Base-by-base conservation (phyloP, 1,139 yeast species). In the Nematodospora anomalae region DNA sequence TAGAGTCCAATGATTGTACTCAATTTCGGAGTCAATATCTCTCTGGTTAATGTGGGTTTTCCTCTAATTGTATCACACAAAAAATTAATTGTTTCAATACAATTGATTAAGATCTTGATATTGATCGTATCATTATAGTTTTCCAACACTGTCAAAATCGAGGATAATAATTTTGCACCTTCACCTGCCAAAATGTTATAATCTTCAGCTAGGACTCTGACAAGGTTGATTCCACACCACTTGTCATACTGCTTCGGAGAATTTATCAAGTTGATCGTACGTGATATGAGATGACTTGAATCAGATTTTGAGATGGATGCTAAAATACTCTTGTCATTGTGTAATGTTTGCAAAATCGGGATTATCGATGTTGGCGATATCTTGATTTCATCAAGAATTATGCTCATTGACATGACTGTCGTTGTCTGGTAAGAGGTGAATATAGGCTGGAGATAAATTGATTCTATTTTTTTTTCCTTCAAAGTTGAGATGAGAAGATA, bases 41-140 rank as follows among this genome's bases (percentile, higher is more conserved):
- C 96, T 55, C 97, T 75, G 2, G 95, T 83, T 33, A 90, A 67
- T 1, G 90, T 80, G 2, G 95, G 88, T 52, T 89, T 89, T 2
- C 89, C 94, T 57, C 84, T 76, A 40, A 86, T 82, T 30, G 69
- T 63, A 28, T 66, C 60, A 49, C 83, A 75, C 16, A 85, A 51
- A 14, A 58, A 58, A 43, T 71, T 64, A 38, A 77, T 57, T 20
- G 81, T 71, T 36, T 70, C 74, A 33, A 74, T 68, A 23, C 76
- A 72, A 28, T 76, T 72, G 43, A 58, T 74, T 49, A 76, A 70
- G 38, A 68, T 64, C 32, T 63, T 68, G 46, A 55, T 45, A 47
- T 71, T 67, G 15, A 64, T 56, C 20, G 66, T 62, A 9, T 60
- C 64, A 46, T 71, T 72, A 23, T 69, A 69, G 10, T 74, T 67